Evolutionary conservation across 805 yeast species (phyloP).

Genomic region (Blastobotrys peoriensis): DNA sequence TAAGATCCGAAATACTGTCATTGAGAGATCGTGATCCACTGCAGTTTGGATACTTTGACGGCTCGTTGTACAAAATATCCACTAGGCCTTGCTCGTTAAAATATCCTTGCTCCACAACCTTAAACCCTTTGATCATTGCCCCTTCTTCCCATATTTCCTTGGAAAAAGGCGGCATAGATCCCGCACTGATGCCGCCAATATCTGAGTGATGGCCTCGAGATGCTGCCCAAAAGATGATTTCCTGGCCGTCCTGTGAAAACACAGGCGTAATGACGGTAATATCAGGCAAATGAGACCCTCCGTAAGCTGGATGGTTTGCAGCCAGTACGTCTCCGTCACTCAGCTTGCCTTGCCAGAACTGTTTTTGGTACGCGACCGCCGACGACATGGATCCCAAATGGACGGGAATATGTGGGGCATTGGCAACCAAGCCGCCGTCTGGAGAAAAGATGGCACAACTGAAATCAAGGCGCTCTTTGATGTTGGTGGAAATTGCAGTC

Average conservation of each 20-base stretch:
- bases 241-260: slow-evolving; percentile 46
- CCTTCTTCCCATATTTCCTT: slow-evolving; percentile 85
- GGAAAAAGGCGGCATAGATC: slow-evolving; percentile 92
- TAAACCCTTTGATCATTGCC: slow-evolving; percentile 74
- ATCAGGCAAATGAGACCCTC: slow-evolving; percentile 87
- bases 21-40: slow-evolving; percentile 80
- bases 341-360: slow-evolving; percentile 57
- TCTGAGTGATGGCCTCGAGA: slow-evolving; percentile 96
- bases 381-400: slow-evolving; percentile 85
- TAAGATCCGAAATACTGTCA: slow-evolving; percentile 79
- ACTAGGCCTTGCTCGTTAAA: slow-evolving; percentile 72
- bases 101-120: slow-evolving; percentile 61
- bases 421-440: slow-evolving; percentile 74
- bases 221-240: slow-evolving; percentile 78
- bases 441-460: slow-evolving; percentile 79
- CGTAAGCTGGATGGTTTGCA: slow-evolving; percentile 75
- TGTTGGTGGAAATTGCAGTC: slow-evolving; percentile 76
- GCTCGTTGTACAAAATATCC: slow-evolving; percentile 58
- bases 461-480: slow-evolving; percentile 76
- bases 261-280: slow-evolving; percentile 92
- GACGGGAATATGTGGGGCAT: slow-evolving; percentile 85
- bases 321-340: slow-evolving; percentile 70
- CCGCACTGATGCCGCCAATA: slow-evolving; percentile 88
- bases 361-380: slow-evolving; percentile 61
- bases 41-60: slow-evolving; percentile 78